Evolutionary conservation across 306 rosid species (phyloP).

Genomic region (Alnus rubra): DNA sequence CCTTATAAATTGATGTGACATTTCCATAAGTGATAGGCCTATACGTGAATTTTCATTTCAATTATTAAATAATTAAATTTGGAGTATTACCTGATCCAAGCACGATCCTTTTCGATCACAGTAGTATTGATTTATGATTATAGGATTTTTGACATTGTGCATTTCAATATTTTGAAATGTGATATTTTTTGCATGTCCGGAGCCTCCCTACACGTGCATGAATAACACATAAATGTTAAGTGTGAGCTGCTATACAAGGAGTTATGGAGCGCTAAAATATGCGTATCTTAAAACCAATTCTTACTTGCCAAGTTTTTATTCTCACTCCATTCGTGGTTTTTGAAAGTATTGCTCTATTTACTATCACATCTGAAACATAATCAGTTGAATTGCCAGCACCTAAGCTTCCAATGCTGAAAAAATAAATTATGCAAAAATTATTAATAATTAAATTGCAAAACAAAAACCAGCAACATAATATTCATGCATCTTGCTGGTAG

Average conservation of each 20-base stretch:
- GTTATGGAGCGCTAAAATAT: neutral
- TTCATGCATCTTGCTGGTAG: neutral
- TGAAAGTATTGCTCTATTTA: constrained; percentile 45
- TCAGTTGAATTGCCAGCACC: constrained; percentile 62
- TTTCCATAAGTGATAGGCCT: too few species aligned
- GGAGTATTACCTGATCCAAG: constrained; percentile 44
- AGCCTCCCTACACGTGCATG: constrained; percentile 68
- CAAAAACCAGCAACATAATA: neutral
- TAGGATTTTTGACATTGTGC: constrained; percentile 75
- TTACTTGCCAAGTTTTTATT: constrained; percentile 92
- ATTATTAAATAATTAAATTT: too few species aligned
- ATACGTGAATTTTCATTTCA: too few species aligned
- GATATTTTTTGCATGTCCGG: constrained; percentile 67
- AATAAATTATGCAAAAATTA: too few species aligned
- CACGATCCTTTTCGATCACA: constrained; percentile 30
- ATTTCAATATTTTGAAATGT: constrained; percentile 50
- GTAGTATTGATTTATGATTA: constrained; percentile 75
- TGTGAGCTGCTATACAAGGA: too few species aligned
- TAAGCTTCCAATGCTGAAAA: constrained; percentile 77
- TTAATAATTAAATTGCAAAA: neutral
- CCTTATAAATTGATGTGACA: too few species aligned
- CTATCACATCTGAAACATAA: constrained; percentile 45
- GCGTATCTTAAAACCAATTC: constrained; percentile 22
- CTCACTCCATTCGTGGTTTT: constrained; percentile 84
- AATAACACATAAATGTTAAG: neutral